Percentiles rank a stretch among this genome's conserved stretches.
phyloP scores from a whole-genome alignment of 2,329 filamentous ascomycete genomes.

The Ilyonectria sp. region DNA sequence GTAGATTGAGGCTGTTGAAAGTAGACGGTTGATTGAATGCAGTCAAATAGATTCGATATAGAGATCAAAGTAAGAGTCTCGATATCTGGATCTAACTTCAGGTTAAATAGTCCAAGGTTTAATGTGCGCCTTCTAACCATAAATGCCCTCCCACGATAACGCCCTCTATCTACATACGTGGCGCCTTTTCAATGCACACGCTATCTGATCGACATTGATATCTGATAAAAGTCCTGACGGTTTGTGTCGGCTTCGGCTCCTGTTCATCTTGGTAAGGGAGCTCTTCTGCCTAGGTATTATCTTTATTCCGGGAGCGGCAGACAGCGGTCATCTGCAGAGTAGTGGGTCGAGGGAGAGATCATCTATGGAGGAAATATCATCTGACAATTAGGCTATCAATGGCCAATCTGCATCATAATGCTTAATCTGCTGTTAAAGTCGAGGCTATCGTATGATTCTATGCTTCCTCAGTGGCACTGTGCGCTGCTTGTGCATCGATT shows the following conservation, averaged over 20 bases:
- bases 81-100: not conserved
- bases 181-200: not conserved
- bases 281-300: not conserved
- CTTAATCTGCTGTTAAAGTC: not conserved
- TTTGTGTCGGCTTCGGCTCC: not conserved
- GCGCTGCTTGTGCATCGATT: no score
- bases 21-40: not conserved
- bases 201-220: not conserved
- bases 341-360: not conserved
- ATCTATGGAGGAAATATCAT: not conserved
- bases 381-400: not conserved
- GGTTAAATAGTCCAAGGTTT: not conserved
- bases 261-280: not conserved
- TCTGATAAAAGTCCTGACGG: not conserved
- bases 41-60: not conserved
- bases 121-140: conserved; percentile 1
- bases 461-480: not conserved
- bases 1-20: not conserved
- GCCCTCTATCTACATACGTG: conserved; percentile 14
- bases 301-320: not conserved
- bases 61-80: not conserved
- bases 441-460: not conserved
- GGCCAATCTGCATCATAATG: not conserved
- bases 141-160: not conserved
- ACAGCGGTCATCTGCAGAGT: not conserved